Conservation (phyloP, 768 basidiomycete species). For the Strobilomyces echinocephalus region DNA sequence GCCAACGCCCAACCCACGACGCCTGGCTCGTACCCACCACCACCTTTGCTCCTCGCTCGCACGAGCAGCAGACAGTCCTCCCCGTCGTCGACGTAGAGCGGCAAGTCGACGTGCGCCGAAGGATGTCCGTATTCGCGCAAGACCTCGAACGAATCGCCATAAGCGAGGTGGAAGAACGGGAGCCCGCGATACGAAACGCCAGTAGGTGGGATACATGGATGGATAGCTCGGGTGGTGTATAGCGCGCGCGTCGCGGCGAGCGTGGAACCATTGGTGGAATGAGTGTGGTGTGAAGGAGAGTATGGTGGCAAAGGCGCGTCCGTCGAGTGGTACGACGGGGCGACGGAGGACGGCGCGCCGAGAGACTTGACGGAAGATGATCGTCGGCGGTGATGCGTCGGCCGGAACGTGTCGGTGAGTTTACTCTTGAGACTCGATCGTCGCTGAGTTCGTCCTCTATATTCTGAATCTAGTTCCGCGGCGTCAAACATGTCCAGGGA, state of each 20-base stretch:
- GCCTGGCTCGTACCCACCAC: constrained; percentile 28
- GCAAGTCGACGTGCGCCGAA: constrained; percentile 64
- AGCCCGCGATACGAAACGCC: constrained; percentile 65
- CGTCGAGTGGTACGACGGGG: not conserved
- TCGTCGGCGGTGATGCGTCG: constrained; percentile 32
- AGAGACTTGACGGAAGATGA: constrained; percentile 26
- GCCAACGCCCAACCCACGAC: constrained; percentile 78
- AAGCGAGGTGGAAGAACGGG: constrained; percentile 70
- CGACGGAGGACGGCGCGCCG: constrained; percentile 21
- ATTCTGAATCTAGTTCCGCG: constrained; percentile 24
- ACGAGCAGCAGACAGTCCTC: constrained; percentile 75
- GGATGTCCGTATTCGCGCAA: constrained; percentile 78
- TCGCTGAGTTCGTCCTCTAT: constrained; percentile 25
- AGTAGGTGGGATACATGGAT: constrained; percentile 60
- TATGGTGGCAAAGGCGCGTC: constrained; percentile 12
- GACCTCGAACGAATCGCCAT: constrained; percentile 61
- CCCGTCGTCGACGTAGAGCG: constrained; percentile 72
- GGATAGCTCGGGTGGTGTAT: constrained; percentile 65
- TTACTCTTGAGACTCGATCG: constrained; percentile 32
- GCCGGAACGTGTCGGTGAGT: constrained; percentile 29
- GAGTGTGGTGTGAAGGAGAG: constrained; percentile 17
- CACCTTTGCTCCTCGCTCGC: constrained; percentile 38
- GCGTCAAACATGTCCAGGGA: constrained; percentile 20
- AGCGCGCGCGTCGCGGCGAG: constrained; percentile 40
- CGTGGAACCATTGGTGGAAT: constrained; percentile 14